Percentiles rank a stretch among this genome's conserved stretches.
Evolutionary conservation across 225 moss, liverwort and hornwort genomes (phyloP).

Genomic region (Pseudisothecium myosuroides): DNA sequence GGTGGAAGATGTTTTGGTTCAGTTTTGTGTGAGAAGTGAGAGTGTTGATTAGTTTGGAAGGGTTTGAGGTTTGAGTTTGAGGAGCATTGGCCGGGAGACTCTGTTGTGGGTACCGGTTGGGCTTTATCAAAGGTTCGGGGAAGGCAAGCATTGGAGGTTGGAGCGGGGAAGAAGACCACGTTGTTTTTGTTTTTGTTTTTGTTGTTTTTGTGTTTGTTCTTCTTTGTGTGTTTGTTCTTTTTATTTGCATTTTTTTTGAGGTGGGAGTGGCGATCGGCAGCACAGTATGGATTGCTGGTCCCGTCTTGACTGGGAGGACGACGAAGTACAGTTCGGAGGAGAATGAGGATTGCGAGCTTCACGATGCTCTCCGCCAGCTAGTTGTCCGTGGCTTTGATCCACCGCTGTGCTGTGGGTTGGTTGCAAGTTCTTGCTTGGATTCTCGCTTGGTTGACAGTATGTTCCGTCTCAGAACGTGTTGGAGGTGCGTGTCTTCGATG

Average conservation of each 20-base stretch:
- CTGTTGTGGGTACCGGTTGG: not conserved
- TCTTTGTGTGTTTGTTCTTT: not conserved
- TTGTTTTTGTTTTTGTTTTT: not conserved
- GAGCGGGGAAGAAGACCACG: not conserved
- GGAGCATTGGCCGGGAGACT: not conserved
- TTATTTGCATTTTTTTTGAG: not conserved
- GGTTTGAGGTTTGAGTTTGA: not conserved
- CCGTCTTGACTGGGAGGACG: not conserved
- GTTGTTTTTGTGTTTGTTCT: not conserved
- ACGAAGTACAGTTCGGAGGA: not conserved
- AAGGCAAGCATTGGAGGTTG: not conserved
- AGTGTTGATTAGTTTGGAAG: not conserved
- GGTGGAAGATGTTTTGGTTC: not conserved
- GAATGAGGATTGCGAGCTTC: not conserved
- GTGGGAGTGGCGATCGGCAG: not conserved
- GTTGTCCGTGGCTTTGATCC: constrained; percentile 2
- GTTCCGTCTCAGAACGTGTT: constrained; percentile 14
- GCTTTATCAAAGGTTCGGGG: not conserved
- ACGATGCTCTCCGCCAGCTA: not conserved
- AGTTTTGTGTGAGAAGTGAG: not conserved
- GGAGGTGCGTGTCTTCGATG: constrained; percentile 12
- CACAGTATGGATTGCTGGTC: not conserved
- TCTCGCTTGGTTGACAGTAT: not conserved
- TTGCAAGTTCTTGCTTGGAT: not conserved
- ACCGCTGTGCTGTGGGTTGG: not conserved